A percentile compares a stretch with the other conserved stretches of the same genome.
Evolutionary conservation across 2,329 filamentous ascomycete genomes (phyloP).

Genomic region (Helotiales sp.): DNA sequence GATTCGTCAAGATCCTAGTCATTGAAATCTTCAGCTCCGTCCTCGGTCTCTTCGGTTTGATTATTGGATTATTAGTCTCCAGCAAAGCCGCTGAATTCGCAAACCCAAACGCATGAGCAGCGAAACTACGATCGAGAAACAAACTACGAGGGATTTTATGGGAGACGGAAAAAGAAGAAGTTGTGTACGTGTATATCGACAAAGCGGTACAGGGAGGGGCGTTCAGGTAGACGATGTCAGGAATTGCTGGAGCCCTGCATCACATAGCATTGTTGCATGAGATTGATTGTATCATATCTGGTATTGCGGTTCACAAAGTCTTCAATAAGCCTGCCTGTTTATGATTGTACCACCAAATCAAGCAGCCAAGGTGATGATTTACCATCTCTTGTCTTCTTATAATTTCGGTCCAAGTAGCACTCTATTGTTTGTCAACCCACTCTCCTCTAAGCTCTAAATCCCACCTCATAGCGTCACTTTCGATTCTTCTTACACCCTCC

Average conservation of each 20-base stretch:
- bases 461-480: no score
- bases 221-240: conserved; percentile 5
- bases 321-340: no score
- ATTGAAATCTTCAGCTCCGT: conserved; percentile 99
- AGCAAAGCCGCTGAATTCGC: conserved; percentile 77
- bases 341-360: no score
- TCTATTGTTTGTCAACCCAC: no score
- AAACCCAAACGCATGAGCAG: background rate
- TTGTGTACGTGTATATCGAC: conserved; percentile 3
- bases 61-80: conserved; percentile 86
- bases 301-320: background rate
- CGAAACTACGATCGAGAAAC: background rate
- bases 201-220: background rate
- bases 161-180: background rate
- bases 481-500: no score
- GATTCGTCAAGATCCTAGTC: conserved; percentile 97
- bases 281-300: background rate
- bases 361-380: no score
- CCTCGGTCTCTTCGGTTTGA: conserved; percentile 91
- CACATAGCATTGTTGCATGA: background rate
- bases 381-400: no score
- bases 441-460: no score
- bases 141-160: background rate
- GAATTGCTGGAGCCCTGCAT: background rate
- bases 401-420: no score